Percentiles rank a stretch among this genome's conserved stretches.
These are phyloP conservation scores for Mycena rebaudengoi DNA, from an alignment of 768 basidiomycete species.

Conservation along the genomic window DNA sequence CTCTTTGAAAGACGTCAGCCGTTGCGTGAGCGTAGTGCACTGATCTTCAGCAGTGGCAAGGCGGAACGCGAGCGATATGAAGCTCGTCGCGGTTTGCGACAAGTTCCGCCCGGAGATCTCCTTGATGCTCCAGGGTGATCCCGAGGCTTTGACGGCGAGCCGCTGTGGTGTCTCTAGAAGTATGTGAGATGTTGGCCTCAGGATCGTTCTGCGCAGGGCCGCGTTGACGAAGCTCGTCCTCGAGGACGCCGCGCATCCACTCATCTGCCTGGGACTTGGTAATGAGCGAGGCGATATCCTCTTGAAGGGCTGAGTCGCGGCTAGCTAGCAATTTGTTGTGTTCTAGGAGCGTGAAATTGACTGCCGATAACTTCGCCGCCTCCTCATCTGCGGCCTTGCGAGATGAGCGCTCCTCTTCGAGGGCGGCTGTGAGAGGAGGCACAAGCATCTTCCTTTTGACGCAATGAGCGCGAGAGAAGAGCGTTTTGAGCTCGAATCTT, in stretches of 20 bases:
- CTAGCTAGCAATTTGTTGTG: slow-evolving; percentile 37
- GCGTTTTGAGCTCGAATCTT: slow-evolving; percentile 36
- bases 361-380: slow-evolving; percentile 23
- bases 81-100: slow-evolving; percentile 33
- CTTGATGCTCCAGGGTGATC: slow-evolving; percentile 28
- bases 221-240: slow-evolving; percentile 27
- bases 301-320: slow-evolving; percentile 33
- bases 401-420: slow-evolving; percentile 30
- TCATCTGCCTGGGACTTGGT: slow-evolving; percentile 34
- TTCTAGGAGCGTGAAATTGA: slow-evolving; percentile 34
- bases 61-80: slow-evolving; percentile 26
- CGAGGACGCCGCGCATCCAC: slow-evolving; percentile 32
- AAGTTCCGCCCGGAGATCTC: slow-evolving; percentile 30
- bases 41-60: slow-evolving; percentile 27
- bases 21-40: slow-evolving; percentile 24
- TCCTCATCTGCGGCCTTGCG: slow-evolving; percentile 29
- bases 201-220: not conserved
- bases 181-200: not conserved
- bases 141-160: slow-evolving; percentile 3
- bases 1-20: slow-evolving; percentile 28
- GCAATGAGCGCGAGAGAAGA: slow-evolving; percentile 30
- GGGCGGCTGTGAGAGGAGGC: slow-evolving; percentile 23
- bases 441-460: slow-evolving; percentile 28
- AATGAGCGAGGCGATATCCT: slow-evolving; percentile 31
- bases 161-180: not conserved